Conservation (phyloP, 495 filamentous ascomycete genomes). For the Trichoderma reesei region DNA sequence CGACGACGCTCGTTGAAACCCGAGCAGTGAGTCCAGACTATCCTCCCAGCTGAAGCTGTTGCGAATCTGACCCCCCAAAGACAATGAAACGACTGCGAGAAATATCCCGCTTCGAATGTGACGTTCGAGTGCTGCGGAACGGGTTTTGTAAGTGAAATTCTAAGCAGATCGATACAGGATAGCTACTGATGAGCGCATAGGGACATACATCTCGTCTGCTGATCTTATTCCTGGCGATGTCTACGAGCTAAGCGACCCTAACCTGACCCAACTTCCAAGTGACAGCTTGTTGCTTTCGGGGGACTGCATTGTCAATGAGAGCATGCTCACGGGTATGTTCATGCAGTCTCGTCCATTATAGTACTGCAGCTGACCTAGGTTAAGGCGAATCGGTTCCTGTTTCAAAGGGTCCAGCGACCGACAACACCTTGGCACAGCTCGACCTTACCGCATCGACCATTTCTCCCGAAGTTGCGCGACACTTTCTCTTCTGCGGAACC, state of each 20-base stretch:
- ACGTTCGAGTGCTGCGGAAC: slow-evolving; percentile 83
- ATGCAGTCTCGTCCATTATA: neutral
- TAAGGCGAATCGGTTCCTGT: slow-evolving; percentile 89
- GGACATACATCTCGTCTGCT: slow-evolving; percentile 74
- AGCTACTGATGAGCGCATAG: slow-evolving; percentile 33
- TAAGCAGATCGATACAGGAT: neutral
- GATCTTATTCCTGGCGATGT: slow-evolving; percentile 95
- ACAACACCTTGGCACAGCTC: slow-evolving; percentile 64
- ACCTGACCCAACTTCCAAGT: slow-evolving; percentile 83
- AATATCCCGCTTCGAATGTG: slow-evolving; percentile 89
- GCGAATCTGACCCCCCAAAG: slow-evolving; percentile 29
- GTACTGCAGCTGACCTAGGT: slow-evolving; percentile 24
- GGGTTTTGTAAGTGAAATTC: slow-evolving; percentile 70
- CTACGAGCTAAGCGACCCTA: slow-evolving; percentile 94
- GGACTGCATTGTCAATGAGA: slow-evolving; percentile 98
- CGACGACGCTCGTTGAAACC: slow-evolving; percentile 81
- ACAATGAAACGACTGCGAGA: slow-evolving; percentile 88
- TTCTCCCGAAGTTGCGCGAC: slow-evolving; percentile 66
- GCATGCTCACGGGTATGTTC: slow-evolving; percentile 81
- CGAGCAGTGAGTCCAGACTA: slow-evolving; percentile 49
- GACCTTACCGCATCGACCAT: slow-evolving; percentile 71
- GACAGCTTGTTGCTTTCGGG: slow-evolving; percentile 88
- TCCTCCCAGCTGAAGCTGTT: neutral
- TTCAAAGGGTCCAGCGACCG: slow-evolving; percentile 79
- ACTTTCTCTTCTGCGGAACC: slow-evolving; percentile 89